Percentiles rank a stretch among this genome's conserved stretches.
These are phyloP conservation scores for Blyttiomyces sp. DNA, from an alignment of 371 early-diverging fungal species.

Conservation along the genomic window DNA sequence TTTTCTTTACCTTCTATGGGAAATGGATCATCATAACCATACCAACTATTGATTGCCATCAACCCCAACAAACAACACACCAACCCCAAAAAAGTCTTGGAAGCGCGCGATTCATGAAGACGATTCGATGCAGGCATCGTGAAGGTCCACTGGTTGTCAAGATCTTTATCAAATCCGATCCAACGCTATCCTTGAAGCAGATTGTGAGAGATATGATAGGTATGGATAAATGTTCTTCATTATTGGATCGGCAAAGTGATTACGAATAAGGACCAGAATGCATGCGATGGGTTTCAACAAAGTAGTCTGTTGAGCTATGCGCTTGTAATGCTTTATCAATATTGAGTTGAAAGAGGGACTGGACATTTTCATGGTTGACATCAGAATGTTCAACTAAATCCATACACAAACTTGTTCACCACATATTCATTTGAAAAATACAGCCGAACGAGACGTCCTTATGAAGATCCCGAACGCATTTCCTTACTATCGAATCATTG, in stretches of 20 bases:
- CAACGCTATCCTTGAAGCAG: constrained; percentile 56
- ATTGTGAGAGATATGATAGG: constrained; percentile 61
- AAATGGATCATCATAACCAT: not conserved
- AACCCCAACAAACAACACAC: not conserved
- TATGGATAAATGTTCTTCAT: too few relatives aligned
- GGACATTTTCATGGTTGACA: too few relatives aligned
- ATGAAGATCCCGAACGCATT: constrained; percentile 72
- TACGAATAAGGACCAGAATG: too few relatives aligned
- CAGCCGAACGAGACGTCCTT: constrained; percentile 64
- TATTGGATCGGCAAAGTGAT: too few relatives aligned
- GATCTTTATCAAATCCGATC: constrained; percentile 83
- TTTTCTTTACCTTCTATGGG: not conserved
- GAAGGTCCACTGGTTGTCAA: constrained; percentile 81
- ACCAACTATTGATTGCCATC: not conserved
- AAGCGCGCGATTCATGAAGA: constrained; percentile 90
- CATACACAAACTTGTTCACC: too few relatives aligned
- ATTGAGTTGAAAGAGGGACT: too few relatives aligned
- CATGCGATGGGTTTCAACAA: too few relatives aligned
- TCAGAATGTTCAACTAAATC: too few relatives aligned
- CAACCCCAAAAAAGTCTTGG: constrained; percentile 61
- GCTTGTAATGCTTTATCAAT: too few relatives aligned
- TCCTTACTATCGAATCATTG: constrained; percentile 73
- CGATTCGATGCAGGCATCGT: constrained; percentile 70
- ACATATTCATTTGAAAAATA: too few relatives aligned
- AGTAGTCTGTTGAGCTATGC: too few relatives aligned